A percentile compares a stretch with the other conserved stretches of the same genome.
phyloP scores from a whole-genome alignment of 495 filamentous ascomycete genomes.

The Penicillium maclennaniae region DNA sequence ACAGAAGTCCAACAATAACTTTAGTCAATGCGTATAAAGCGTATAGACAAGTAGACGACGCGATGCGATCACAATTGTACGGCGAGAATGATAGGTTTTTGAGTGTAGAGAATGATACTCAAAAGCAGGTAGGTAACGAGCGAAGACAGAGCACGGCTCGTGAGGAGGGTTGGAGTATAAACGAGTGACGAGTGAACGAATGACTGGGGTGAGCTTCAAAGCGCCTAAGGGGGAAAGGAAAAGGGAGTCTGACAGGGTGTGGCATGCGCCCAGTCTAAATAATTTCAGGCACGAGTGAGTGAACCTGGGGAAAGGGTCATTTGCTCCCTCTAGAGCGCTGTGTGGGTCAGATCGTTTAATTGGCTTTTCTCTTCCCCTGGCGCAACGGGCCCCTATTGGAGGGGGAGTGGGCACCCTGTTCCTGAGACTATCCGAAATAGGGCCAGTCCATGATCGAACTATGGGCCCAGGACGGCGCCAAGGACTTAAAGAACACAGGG shows the following conservation, averaged over 20 bases:
- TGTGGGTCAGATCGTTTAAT: neutral
- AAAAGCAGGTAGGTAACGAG: constrained; percentile 20
- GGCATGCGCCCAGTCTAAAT: constrained; percentile 23
- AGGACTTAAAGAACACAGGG: neutral
- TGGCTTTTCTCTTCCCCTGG: constrained; percentile 7
- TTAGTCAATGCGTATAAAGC: neutral
- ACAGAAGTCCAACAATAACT: constrained; percentile 4
- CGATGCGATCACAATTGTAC: constrained; percentile 6
- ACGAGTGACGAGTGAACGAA: constrained; percentile 21
- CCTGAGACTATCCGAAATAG: constrained; percentile 22
- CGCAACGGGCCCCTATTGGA: constrained; percentile 11
- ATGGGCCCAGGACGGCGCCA: constrained; percentile 6
- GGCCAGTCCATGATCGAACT: constrained; percentile 19
- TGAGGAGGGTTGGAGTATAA: constrained; percentile 9
- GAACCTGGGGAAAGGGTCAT: constrained; percentile 16
- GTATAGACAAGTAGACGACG: constrained; percentile 1
- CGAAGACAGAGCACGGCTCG: constrained; percentile 29
- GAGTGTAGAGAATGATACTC: constrained; percentile 29
- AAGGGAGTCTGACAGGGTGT: constrained; percentile 21
- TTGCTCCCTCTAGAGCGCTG: constrained; percentile 9
- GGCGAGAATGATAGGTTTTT: constrained; percentile 7
- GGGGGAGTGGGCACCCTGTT: constrained; percentile 3
- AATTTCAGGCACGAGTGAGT: constrained; percentile 3
- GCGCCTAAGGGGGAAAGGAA: constrained; percentile 15
- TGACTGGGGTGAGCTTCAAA: constrained; percentile 22